Evolutionary conservation across 208 protist species (phyloP).

Genomic region (Porcisia hertigi): DNA sequence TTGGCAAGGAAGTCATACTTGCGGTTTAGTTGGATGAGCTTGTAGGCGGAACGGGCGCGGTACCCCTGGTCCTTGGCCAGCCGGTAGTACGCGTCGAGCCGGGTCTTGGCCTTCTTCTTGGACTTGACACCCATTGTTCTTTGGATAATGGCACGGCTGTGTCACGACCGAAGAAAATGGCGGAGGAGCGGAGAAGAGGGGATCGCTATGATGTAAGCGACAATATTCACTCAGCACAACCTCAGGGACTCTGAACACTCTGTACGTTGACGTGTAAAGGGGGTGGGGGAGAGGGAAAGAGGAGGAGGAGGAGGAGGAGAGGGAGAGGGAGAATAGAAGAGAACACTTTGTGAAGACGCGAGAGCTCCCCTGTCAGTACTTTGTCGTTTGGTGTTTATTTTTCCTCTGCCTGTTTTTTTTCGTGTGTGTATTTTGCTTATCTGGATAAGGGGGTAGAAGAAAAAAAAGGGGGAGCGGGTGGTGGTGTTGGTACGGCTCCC

Average conservation of each 20-base stretch:
- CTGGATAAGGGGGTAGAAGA: too few species aligned
- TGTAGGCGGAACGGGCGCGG: slow-evolving; percentile 98
- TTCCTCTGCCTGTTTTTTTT: too few species aligned
- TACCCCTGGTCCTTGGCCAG: slow-evolving; percentile 99
- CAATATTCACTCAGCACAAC: not conserved
- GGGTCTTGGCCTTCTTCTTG: slow-evolving; percentile 93
- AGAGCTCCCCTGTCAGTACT: not conserved
- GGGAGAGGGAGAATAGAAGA: not conserved
- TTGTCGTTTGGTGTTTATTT: not conserved
- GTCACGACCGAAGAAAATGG: not conserved
- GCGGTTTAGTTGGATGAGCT: slow-evolving; percentile 99
- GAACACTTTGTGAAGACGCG: not conserved
- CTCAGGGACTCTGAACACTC: not conserved
- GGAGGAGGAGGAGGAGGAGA: not conserved
- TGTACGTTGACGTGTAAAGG: not conserved
- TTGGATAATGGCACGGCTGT: not conserved
- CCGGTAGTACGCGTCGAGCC: slow-evolving; percentile 97
- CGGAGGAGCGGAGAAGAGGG: not conserved
- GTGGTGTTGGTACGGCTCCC: too few species aligned
- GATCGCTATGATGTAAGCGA: not conserved
- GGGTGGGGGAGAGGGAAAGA: not conserved
- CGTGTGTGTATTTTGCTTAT: too few species aligned
- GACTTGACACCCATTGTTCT: slow-evolving; percentile 83
- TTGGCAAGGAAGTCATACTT: slow-evolving; percentile 98
- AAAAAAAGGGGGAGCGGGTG: too few species aligned